Conservation (phyloP, 345 rosid species). For the Rubroshorea leprosula region DNA sequence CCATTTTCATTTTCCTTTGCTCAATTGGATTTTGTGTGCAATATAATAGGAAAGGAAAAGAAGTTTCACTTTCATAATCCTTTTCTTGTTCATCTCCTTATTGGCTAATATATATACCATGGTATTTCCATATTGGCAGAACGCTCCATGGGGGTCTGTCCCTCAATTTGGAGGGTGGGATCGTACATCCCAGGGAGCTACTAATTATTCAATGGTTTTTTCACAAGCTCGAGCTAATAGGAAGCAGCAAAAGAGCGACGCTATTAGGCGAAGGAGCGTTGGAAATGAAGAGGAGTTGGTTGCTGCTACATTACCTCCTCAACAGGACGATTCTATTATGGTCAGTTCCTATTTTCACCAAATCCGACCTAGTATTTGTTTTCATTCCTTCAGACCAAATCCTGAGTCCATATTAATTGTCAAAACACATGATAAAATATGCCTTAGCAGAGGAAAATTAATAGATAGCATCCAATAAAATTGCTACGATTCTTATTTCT, state of each 20-base stretch:
- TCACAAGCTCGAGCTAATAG: slow-evolving; percentile 58
- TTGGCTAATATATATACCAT: too few species aligned
- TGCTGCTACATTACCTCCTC: slow-evolving; percentile 22
- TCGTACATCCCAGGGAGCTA: slow-evolving; percentile 33
- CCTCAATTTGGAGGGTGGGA: slow-evolving; percentile 91
- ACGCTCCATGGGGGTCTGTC: slow-evolving; percentile 22
- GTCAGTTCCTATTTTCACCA: slow-evolving; percentile 35
- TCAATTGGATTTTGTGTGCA: background rate
- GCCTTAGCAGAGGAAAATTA: too few species aligned
- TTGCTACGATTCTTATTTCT: slow-evolving; percentile 2
- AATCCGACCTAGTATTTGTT: too few species aligned
- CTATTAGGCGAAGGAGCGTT: slow-evolving; percentile 43
- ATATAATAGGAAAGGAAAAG: too few species aligned
- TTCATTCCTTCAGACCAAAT: too few species aligned
- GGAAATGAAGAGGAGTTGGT: slow-evolving; percentile 49
- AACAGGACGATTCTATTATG: slow-evolving; percentile 37
- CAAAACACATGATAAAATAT: background rate
- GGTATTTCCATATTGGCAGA: background rate
- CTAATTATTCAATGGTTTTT: slow-evolving; percentile 63
- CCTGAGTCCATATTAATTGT: background rate
- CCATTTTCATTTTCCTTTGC: background rate
- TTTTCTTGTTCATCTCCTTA: background rate
- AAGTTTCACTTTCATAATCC: background rate
- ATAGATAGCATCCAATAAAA: too few species aligned
- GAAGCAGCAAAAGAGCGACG: slow-evolving; percentile 51